Evolutionary conservation across 208 protist genomes (phyloP), one percentile per base, ranked within the genome.

Genomic region (Leishmania amazonensis): DNA sequence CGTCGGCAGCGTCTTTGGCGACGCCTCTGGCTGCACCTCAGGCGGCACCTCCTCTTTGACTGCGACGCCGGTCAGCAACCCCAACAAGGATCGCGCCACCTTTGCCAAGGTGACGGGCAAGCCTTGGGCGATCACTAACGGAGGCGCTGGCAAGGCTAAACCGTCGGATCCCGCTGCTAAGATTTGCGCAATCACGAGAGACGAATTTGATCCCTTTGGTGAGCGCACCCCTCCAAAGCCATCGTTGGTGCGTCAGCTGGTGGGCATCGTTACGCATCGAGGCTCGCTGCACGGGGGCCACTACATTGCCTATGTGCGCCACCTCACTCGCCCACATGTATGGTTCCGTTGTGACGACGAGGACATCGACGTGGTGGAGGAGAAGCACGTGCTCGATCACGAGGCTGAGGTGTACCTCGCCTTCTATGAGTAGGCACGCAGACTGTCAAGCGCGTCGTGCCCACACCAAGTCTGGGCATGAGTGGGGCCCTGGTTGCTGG

Each of bases 281-380:
- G 96, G 96, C 57, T 94, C 92, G 0, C 86, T 98, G 40, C 87
- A 95, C 67, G 89, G 89, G 24, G 96, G 96, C 5, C 96, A 98
- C 85, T 97, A 97, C 87, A 87, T 97, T 40, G 94, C 96, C 40
- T 96, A 92, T 81, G 93, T 97, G 72, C 93, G 93, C 42, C 79
- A 92, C 75, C 70, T 85, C 1, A 75, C 81, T 1, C 85, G 86
- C 1, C 88, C 91, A 21, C 83, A 93, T 42, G 60, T 88, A 47
- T 98, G 95, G 94, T 97, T 96, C 83, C 91, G 90, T 72, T 98
- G 93, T 83, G 95, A 98, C 74, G 95, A 98, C 68, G 92, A 96
- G 70, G 85, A 91, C 71, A 86, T 96, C 64, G 87, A 92, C 62
- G 79, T 91, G 3, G 95, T 98, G 31, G 87, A 93, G 19, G 90